Base-by-base conservation (phyloP, 768 basidiomycete species). In the Stropharia rugosoannulata region DNA sequence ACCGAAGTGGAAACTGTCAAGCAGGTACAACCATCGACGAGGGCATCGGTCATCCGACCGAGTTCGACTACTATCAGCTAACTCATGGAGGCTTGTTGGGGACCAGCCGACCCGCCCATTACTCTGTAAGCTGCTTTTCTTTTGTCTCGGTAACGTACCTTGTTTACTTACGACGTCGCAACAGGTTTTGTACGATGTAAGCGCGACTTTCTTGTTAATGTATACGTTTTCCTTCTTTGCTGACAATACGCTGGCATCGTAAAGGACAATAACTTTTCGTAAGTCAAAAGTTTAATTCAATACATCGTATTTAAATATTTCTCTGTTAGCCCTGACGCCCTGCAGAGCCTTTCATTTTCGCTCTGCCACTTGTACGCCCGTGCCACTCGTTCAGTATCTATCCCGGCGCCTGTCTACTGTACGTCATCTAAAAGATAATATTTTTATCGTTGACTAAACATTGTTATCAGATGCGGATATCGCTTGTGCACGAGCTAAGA, bases 391-490 rank as follows among this genome's bases (percentile, higher is more conserved):
- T 89, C 89, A 0, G 91, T 94, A 0, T 93, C 90, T 0, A 93
- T 93, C 41, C 91, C 91, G 0, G 90, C 91, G 0, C 91, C 91
- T 0, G 89, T 93, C 0, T 93, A 93, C 59, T 93, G 90, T 92
- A 63, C 63, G 85, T 32, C 19, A 41, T 36, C 16, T 25, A 16
- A 22, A 57, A 53, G 22, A 22, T 4, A 22, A 4, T 4, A 22
- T 22, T 22, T 22, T 22, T 4, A 22, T 22, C 22, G 22, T 22
- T 22, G 22, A 22, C 2, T 22, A 22, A 22, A 22, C 22, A 22
- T 22, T 22, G 22, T 16, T 54, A 18, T 78, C 84, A 90, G 89
- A 91, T 65, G 89, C 89, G 6, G 86, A 91, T 61, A 87, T 86
- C n/a, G 88, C 90, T 16, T 93, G 90, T 65, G 77, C 87, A 1